Conservation (phyloP, 805 yeast genomes). For the Maudiozyma pseudohumilis region DNA sequence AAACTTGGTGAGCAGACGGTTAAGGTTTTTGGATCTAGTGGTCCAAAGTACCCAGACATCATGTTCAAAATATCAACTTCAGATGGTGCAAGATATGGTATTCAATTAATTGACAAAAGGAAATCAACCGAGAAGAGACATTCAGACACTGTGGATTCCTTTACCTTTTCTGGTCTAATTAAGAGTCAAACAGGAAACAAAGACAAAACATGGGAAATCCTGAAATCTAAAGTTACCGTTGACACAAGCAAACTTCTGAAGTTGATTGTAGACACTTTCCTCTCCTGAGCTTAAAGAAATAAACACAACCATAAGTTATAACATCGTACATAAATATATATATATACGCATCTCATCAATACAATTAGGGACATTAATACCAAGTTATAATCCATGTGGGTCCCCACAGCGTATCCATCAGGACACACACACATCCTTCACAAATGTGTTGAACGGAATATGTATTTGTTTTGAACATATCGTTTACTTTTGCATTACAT, state of each 20-base stretch:
- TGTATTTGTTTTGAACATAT: too few species aligned
- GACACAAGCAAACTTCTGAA: slow-evolving; percentile 59
- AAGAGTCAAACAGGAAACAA: slow-evolving; percentile 63
- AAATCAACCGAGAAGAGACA: slow-evolving; percentile 19
- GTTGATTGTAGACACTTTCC: slow-evolving; percentile 63
- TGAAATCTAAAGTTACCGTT: slow-evolving; percentile 59
- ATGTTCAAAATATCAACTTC: slow-evolving; percentile 68
- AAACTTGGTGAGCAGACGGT: slow-evolving; percentile 31
- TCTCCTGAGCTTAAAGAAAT: slow-evolving; percentile 5
- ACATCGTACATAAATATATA: too few species aligned
- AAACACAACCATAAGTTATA: too few species aligned
- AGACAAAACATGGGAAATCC: slow-evolving; percentile 41
- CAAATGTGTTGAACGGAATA: too few species aligned
- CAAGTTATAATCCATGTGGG: too few species aligned
- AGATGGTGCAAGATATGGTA: slow-evolving; percentile 56
- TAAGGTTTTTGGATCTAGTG: slow-evolving; percentile 32
- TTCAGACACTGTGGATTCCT: slow-evolving; percentile 31
- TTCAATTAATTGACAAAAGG: slow-evolving; percentile 40
- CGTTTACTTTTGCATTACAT: too few species aligned
- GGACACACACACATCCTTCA: too few species aligned
- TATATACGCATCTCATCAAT: too few species aligned
- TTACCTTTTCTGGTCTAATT: slow-evolving; percentile 64
- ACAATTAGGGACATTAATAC: too few species aligned
- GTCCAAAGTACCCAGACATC: slow-evolving; percentile 52
- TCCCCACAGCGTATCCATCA: too few species aligned